phyloP scores from a whole-genome alignment of 768 basidiomycete genomes.

The Kwoniella heveanensis region DNA sequence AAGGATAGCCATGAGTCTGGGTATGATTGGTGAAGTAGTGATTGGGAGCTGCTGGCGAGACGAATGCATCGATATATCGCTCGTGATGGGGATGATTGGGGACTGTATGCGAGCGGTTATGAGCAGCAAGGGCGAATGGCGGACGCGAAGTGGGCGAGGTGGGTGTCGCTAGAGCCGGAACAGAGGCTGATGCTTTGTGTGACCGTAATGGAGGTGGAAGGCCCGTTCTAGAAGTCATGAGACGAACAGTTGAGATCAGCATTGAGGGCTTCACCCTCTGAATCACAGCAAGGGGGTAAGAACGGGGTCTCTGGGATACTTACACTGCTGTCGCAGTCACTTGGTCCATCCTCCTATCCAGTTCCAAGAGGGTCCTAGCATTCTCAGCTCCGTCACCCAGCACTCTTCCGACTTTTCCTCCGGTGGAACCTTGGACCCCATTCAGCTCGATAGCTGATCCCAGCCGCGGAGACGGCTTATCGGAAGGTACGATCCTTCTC shows the following conservation, averaged over 20 bases:
- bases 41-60: not conserved
- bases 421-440: not conserved
- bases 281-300: too few relatives aligned
- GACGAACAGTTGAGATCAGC: not conserved
- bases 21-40: not conserved
- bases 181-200: slow-evolving; percentile 21
- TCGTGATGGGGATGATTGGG: not conserved
- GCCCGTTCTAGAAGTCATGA: slow-evolving; percentile 5
- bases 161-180: not conserved
- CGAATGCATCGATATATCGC: not conserved
- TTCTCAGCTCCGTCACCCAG: slow-evolving; percentile 42
- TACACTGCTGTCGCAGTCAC: not conserved
- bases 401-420: slow-evolving; percentile 28
- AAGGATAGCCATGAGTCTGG: not conserved
- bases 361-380: slow-evolving; percentile 29
- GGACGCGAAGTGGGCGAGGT: not conserved
- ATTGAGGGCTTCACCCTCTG: not conserved
- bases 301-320: slow-evolving; percentile 8
- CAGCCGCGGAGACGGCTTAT: not conserved
- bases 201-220: slow-evolving; percentile 25
- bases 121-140: not conserved
- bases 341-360: slow-evolving; percentile 25
- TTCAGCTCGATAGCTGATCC: slow-evolving; percentile 1
- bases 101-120: slow-evolving; percentile 12
- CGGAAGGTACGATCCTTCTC: slow-evolving; percentile 29